Evolutionary conservation across 768 basidiomycete genomes (phyloP).

Genomic region (Leccinellum rugosiceps): DNA sequence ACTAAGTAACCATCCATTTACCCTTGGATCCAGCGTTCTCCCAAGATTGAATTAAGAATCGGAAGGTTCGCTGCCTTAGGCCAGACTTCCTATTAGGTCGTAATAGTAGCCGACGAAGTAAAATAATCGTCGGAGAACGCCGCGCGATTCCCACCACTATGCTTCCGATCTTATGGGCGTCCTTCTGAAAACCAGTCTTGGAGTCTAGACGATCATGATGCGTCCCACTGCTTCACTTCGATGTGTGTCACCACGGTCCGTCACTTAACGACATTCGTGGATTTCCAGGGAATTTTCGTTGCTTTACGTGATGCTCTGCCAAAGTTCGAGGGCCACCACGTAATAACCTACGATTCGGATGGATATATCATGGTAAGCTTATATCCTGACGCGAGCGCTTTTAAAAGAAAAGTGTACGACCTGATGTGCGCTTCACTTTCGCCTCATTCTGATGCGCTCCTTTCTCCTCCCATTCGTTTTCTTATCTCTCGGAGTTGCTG

Average conservation of each 20-base stretch:
- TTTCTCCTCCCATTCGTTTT: constrained; percentile 24
- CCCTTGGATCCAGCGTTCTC: too few relatives aligned
- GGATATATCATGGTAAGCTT: too few relatives aligned
- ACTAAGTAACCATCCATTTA: too few relatives aligned
- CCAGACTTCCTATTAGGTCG: too few relatives aligned
- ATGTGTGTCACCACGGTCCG: not conserved
- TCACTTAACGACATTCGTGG: not conserved
- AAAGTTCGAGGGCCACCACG: too few relatives aligned
- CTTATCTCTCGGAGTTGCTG: constrained; percentile 16
- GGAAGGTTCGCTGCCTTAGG: too few relatives aligned
- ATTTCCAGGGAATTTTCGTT: not conserved
- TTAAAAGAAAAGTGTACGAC: not conserved
- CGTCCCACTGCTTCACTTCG: not conserved
- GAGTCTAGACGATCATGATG: not conserved
- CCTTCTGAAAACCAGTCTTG: not conserved
- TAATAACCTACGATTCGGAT: too few relatives aligned
- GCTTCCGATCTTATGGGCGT: not conserved
- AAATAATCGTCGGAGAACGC: too few relatives aligned
- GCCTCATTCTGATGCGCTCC: constrained; percentile 9
- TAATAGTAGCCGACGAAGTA: too few relatives aligned
- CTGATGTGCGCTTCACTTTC: not conserved
- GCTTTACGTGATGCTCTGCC: not conserved
- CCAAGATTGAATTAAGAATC: too few relatives aligned
- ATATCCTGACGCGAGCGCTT: not conserved
- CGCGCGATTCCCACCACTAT: not conserved